These are phyloP conservation scores for Dothideomycetidae sp. DNA, from an alignment of 2,329 filamentous ascomycete genomes.

Conservation along the genomic window DNA sequence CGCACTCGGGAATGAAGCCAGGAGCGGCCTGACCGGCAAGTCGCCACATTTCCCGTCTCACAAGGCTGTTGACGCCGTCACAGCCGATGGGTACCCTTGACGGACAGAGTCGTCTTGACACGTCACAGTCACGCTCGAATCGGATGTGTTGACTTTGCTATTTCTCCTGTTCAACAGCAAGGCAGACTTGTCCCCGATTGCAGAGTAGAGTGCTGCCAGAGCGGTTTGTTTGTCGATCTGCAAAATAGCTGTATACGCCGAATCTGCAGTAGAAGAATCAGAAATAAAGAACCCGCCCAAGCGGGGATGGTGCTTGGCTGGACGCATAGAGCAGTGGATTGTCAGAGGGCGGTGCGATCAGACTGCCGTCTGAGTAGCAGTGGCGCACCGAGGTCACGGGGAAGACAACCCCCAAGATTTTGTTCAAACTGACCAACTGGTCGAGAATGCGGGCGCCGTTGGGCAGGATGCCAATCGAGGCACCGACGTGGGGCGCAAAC, in stretches of 20 bases:
- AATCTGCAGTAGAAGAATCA: constrained; percentile 4
- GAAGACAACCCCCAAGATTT: constrained; percentile 15
- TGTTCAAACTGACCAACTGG: constrained; percentile 32
- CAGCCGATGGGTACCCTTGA: constrained; percentile 17
- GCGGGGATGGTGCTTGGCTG: no score
- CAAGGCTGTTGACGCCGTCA: constrained; percentile 18
- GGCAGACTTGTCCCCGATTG: constrained; percentile 15
- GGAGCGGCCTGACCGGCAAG: constrained; percentile 11
- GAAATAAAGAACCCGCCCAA: no score
- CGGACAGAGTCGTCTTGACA: constrained; percentile 10
- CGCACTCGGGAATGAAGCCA: constrained; percentile 11
- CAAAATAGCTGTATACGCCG: constrained; percentile 14
- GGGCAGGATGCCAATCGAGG: constrained; percentile 33
- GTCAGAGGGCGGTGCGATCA: background rate
- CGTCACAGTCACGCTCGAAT: constrained; percentile 4
- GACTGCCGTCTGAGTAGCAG: constrained; percentile 1
- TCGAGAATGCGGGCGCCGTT: constrained; percentile 34
- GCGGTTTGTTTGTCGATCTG: constrained; percentile 20
- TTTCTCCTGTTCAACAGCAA: constrained; percentile 6
- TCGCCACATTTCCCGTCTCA: constrained; percentile 17
- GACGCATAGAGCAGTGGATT: no score
- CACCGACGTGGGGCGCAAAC: constrained; percentile 34
- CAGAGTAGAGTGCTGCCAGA: constrained; percentile 14
- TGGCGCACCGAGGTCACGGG: background rate
- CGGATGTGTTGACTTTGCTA: constrained; percentile 2